phyloP scores from a whole-genome alignment of 1,284 basidiomycete genomes.

The Apiotrichum laibachii region DNA sequence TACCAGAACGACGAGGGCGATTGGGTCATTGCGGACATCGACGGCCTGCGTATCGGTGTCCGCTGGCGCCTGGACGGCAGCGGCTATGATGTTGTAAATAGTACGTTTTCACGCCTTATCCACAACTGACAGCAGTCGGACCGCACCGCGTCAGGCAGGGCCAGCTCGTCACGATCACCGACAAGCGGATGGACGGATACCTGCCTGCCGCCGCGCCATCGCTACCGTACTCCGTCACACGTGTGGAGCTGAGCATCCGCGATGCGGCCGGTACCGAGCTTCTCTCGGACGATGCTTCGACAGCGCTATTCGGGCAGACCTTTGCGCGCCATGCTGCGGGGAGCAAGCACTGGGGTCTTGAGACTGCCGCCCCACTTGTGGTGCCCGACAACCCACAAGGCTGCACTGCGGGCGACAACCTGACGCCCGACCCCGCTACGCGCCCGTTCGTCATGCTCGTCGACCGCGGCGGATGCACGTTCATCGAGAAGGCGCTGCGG shows the following conservation, averaged over 20 bases:
- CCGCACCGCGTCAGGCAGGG: slow-evolving; percentile 74
- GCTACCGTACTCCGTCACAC: slow-evolving; percentile 18
- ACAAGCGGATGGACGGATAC: slow-evolving; percentile 54
- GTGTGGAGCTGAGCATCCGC: slow-evolving; percentile 14
- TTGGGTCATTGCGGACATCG: slow-evolving; percentile 62
- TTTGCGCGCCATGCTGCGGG: slow-evolving; percentile 3
- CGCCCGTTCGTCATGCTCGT: slow-evolving; percentile 31
- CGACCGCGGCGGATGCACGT: slow-evolving; percentile 70
- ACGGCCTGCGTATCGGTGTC: slow-evolving; percentile 71
- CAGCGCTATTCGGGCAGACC: slow-evolving; percentile 14
- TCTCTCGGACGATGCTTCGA: slow-evolving; percentile 50
- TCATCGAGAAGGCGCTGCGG: slow-evolving; percentile 69
- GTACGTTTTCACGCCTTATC: slow-evolving; percentile 55
- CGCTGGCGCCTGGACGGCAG: slow-evolving; percentile 74
- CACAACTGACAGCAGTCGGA: slow-evolving; percentile 60
- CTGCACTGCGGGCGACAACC: slow-evolving; percentile 10
- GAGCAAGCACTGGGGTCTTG: slow-evolving; percentile 5
- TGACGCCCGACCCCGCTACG: slow-evolving; percentile 2
- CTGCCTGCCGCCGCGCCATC: slow-evolving; percentile 52
- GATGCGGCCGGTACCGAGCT: slow-evolving; percentile 7
- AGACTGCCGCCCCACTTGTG: slow-evolving; percentile 9
- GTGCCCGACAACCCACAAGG: slow-evolving; percentile 16
- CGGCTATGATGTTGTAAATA: slow-evolving; percentile 77
- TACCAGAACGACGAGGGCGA: slow-evolving; percentile 60
- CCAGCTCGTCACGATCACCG: slow-evolving; percentile 75